Percentiles rank a stretch among this genome's conserved stretches.
phyloP scores from a whole-genome alignment of 2,329 filamentous ascomycete species.

The Ophiocordyceps camponoti-leonardi region DNA sequence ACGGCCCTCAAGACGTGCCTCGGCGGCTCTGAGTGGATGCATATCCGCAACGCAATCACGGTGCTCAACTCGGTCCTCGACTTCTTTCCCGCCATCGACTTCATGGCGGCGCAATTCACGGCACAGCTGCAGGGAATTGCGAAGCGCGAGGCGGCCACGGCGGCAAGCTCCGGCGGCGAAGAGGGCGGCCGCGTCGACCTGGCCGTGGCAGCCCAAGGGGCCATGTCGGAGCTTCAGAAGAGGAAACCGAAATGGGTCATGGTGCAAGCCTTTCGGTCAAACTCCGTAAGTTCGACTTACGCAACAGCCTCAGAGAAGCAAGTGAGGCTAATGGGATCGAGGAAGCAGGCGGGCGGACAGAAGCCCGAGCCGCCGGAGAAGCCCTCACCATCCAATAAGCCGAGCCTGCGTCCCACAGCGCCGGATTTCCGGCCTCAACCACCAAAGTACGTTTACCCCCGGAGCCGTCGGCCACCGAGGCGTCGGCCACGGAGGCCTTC shows the following conservation, averaged over 20 bases:
- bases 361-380: slow-evolving; percentile 2
- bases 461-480: slow-evolving; percentile 1
- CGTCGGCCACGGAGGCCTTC: slow-evolving; percentile 2
- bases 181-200: slow-evolving; percentile 53
- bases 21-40: slow-evolving; percentile 80
- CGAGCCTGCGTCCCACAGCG: slow-evolving; percentile 40
- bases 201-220: slow-evolving; percentile 54
- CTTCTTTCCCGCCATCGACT: slow-evolving; percentile 77
- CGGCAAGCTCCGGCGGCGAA: slow-evolving; percentile 27
- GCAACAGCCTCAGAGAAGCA: not conserved
- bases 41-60: slow-evolving; percentile 89
- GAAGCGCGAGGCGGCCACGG: slow-evolving; percentile 37
- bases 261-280: slow-evolving; percentile 54
- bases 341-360: slow-evolving; percentile 3
- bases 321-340: not conserved
- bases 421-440: slow-evolving; percentile 44
- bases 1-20: slow-evolving; percentile 69
- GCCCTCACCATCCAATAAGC: slow-evolving; percentile 1
- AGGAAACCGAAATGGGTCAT: slow-evolving; percentile 53
- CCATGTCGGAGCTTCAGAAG: slow-evolving; percentile 52
- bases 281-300: slow-evolving; percentile 29
- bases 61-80: slow-evolving; percentile 67
- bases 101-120: slow-evolving; percentile 57
- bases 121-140: slow-evolving; percentile 49
- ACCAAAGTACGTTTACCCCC: slow-evolving; percentile 20